Evolutionary conservation across 306 rosid species (phyloP).

Genomic region (Corylus americana): DNA sequence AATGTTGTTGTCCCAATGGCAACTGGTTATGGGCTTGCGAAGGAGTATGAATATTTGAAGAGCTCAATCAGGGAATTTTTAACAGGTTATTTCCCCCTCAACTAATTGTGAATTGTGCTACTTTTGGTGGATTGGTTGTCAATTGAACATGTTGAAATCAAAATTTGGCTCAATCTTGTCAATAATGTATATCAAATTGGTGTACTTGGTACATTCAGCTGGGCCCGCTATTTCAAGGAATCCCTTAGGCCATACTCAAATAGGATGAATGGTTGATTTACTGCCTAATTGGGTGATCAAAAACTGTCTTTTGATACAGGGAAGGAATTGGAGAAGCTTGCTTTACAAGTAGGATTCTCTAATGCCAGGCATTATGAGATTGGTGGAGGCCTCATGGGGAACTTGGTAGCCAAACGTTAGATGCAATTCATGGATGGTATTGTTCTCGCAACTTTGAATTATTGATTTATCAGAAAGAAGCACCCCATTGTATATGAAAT

Average conservation of each 20-base stretch:
- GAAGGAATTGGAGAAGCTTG: conserved; percentile 77
- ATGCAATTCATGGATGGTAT: conserved; percentile 16
- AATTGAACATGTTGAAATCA: no score
- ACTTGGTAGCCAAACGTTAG: conserved; percentile 73
- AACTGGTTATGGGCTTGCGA: conserved; percentile 72
- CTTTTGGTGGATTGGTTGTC: not conserved
- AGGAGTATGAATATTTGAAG: conserved; percentile 74
- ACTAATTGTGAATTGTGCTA: not conserved
- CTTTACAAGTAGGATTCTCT: conserved; percentile 81
- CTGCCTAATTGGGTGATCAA: conserved; percentile 7
- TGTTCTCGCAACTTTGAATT: not conserved
- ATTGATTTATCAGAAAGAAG: not conserved
- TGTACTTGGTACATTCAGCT: not conserved
- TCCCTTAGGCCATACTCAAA: not conserved
- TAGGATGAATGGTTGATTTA: not conserved
- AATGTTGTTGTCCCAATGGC: conserved; percentile 83
- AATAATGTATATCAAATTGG: not conserved
- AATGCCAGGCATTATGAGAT: conserved; percentile 73
- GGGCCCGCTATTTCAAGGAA: not conserved
- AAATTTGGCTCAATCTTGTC: not conserved
- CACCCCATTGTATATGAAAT: not conserved
- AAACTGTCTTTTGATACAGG: conserved; percentile 51
- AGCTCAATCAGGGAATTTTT: conserved; percentile 75
- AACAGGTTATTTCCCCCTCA: conserved; percentile 57
- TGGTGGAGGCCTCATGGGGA: conserved; percentile 86